Percentiles rank a stretch among this genome's conserved stretches.
Conservation (phyloP, 768 basidiomycete genomes). For the Artomyces pyxidatus region DNA sequence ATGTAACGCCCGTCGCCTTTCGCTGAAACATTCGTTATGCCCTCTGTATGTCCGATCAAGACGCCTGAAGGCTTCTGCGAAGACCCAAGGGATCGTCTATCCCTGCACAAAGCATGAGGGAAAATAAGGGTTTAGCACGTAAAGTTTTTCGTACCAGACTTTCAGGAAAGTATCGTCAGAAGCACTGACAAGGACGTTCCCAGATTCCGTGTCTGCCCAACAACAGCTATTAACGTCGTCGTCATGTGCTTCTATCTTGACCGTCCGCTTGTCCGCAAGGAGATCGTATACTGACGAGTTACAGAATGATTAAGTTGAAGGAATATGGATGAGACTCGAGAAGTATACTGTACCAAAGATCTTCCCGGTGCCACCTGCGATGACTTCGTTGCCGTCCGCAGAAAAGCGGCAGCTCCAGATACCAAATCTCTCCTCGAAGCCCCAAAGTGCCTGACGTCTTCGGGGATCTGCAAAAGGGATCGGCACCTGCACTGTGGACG, state of each 20-base stretch:
- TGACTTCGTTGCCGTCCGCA: conserved; percentile 90
- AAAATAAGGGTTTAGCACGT: neutral
- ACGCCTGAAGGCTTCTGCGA: conserved; percentile 80
- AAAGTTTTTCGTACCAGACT: conserved; percentile 63
- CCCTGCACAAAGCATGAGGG: conserved; percentile 27
- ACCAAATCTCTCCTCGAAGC: conserved; percentile 44
- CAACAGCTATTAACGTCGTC: conserved; percentile 95
- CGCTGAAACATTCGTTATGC: conserved; percentile 89
- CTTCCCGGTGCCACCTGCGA: conserved; percentile 84
- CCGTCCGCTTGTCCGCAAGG: conserved; percentile 63
- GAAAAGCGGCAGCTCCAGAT: conserved; percentile 97
- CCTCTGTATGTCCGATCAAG: conserved; percentile 91
- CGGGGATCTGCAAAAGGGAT: conserved; percentile 36
- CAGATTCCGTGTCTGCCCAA: conserved; percentile 90
- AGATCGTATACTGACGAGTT: conserved; percentile 76
- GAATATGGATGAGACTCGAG: neutral
- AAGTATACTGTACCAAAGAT: conserved; percentile 54
- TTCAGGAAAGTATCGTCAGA: conserved; percentile 94
- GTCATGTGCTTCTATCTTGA: conserved; percentile 79
- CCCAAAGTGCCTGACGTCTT: conserved; percentile 25
- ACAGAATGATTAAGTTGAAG: neutral
- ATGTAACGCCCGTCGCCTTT: conserved; percentile 96
- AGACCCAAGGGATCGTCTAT: conserved; percentile 39
- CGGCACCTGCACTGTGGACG: conserved; percentile 51
- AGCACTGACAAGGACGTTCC: conserved; percentile 91